These are phyloP conservation scores for Populus tomentosa DNA, from an alignment of 441 rosid genomes.

Conservation along the genomic window DNA sequence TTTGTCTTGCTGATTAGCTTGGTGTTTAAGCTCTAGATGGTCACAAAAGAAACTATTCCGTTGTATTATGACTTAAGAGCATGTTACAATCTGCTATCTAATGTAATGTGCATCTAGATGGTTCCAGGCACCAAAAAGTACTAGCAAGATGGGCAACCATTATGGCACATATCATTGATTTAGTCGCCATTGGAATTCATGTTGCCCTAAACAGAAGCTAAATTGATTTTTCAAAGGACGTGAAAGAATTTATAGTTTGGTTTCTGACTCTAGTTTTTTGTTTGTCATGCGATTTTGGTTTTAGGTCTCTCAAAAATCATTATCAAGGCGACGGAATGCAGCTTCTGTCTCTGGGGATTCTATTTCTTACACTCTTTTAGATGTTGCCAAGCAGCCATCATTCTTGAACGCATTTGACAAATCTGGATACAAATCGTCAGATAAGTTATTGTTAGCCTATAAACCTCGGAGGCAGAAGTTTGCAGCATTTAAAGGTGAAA, in stretches of 20 bases:
- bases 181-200: not conserved
- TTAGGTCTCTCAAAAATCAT: conserved; percentile 75
- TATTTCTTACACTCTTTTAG: conserved; percentile 59
- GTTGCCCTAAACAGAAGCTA: not conserved
- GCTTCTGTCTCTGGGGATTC: conserved; percentile 40
- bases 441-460: conserved; percentile 58
- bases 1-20: not conserved
- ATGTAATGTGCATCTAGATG: not conserved
- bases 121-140: not conserved
- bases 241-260: not conserved
- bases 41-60: not conserved
- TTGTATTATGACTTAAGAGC: not conserved
- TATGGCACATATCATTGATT: not conserved
- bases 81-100: not conserved
- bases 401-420: conserved; percentile 62
- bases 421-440: conserved; percentile 53
- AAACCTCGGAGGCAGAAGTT: conserved; percentile 72
- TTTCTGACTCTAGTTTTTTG: not conserved
- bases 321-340: conserved; percentile 52
- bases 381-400: conserved; percentile 55
- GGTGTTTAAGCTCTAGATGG: not conserved
- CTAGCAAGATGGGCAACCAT: not conserved
- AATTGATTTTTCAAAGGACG: not conserved
- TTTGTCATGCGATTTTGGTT: conserved; percentile 17
- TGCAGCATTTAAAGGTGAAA: conserved; percentile 38